Base-by-base conservation (phyloP, 2,329 filamentous ascomycete species). In the Ceratocystis cacaofunesta region DNA sequence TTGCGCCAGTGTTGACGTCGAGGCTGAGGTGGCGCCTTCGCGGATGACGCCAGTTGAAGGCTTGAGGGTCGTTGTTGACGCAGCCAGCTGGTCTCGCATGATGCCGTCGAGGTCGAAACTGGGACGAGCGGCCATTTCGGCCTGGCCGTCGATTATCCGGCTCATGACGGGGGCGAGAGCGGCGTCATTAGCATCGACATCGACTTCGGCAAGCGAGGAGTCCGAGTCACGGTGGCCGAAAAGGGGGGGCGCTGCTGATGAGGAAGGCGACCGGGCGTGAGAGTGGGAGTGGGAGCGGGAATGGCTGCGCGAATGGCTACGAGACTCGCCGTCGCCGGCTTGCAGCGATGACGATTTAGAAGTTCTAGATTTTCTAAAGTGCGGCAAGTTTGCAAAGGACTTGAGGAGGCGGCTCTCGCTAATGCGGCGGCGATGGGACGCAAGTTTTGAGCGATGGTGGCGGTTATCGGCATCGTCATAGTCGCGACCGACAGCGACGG, bases 141-240 rank as follows among this genome's bases (percentile, higher is more conserved):
- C 86, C 69, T 82, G 81, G 32, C 87, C 88, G 70, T 89, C 86
- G 8, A 91, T 76, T 83, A 88, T 94, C 66, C 87, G 82, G 73
- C 87, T 89, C 80, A 92, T 86, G 43, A 92, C 81, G 0, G 88
- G 87, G 1, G 85, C 83, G 62, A 85, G 80, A 63, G 48, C 60
- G 12, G 48, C 43, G 28, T 60, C 63, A n/a, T 48, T 57, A 22
- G 55, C 32, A 15, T 65, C 62, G 61, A 57, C 43, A 65, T 67
- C 25, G 73, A 73, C 1, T 71, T 70, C 43, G 44, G 44, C 67
- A 44, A 41, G 36, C 36, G 55, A 68, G 5, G 62, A 17, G 3
- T 36, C 58, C 64, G 17, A 58, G 22, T 44, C 32, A 15, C 19
- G 25, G 7, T 15, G 50, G 50, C n/a, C 28, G 22, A 25, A 55